Evolutionary conservation across 116 monocot genomes (phyloP).

Genomic region (Zostera marina): DNA sequence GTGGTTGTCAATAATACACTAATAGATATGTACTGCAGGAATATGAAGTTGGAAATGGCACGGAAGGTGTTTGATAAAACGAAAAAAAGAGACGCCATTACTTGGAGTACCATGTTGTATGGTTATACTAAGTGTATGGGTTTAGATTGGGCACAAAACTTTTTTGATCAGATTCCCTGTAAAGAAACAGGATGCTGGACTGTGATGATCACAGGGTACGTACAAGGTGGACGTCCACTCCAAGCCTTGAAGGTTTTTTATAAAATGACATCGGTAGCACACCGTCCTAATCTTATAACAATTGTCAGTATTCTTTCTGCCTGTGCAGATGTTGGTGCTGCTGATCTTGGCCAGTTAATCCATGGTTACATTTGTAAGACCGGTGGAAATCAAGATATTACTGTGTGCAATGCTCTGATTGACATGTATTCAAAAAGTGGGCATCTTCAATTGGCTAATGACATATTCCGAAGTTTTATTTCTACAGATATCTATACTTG

Average conservation of each 20-base stretch:
- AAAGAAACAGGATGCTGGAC: slow-evolving; percentile 43
- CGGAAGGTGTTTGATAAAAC: slow-evolving; percentile 24
- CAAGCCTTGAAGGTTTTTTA: slow-evolving; percentile 39
- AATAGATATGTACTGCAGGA: slow-evolving; percentile 44
- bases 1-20: slow-evolving; percentile 37
- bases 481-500: slow-evolving; percentile 54
- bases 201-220: slow-evolving; percentile 50
- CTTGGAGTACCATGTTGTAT: slow-evolving; percentile 52
- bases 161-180: slow-evolving; percentile 32
- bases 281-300: slow-evolving; percentile 22
- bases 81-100: slow-evolving; percentile 23
- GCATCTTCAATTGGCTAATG: slow-evolving; percentile 13
- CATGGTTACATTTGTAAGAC: slow-evolving; percentile 39
- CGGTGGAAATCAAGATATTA: slow-evolving; percentile 8
- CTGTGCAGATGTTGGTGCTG: slow-evolving; percentile 52
- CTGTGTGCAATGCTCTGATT: slow-evolving; percentile 40
- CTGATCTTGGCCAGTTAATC: slow-evolving; percentile 30
- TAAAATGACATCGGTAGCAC: slow-evolving; percentile 30
- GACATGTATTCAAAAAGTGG: slow-evolving; percentile 75
- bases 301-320: slow-evolving; percentile 43
- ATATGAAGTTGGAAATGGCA: slow-evolving; percentile 20
- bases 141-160: slow-evolving; percentile 16
- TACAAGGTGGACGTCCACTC: slow-evolving; percentile 24
- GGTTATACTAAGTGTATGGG: slow-evolving; percentile 27
- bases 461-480: slow-evolving; percentile 17